Conservation (phyloP, 164 flowering plant species). For the Sextonia rubra region DNA sequence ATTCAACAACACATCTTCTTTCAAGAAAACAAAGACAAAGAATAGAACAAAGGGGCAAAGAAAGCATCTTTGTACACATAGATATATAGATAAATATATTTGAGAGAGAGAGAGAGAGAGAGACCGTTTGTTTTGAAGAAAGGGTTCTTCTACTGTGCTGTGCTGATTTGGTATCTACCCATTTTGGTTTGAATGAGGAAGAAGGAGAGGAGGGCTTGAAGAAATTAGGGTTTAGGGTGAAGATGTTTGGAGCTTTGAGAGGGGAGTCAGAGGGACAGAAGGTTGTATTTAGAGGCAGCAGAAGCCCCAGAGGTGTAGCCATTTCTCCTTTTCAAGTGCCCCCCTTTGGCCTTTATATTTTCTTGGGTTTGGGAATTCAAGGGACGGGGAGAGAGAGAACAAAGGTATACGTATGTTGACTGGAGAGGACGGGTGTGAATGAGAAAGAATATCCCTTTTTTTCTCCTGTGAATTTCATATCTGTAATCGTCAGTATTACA, state of each 20-base stretch:
- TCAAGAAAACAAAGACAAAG: background rate
- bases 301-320: slow-evolving; percentile 15
- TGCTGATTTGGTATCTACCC: background rate
- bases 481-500: too few relatives aligned
- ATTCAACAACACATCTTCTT: background rate
- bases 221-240: slow-evolving; percentile 1
- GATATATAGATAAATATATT: background rate
- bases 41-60: background rate
- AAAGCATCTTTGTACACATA: background rate
- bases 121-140: slow-evolving; percentile 27
- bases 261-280: slow-evolving; percentile 11
- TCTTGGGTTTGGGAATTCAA: too few relatives aligned
- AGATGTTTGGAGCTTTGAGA: slow-evolving; percentile 6
- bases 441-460: too few relatives aligned
- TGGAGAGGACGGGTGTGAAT: too few relatives aligned
- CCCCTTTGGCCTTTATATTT: background rate
- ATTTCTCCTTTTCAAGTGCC: background rate
- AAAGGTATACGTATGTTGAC: too few relatives aligned
- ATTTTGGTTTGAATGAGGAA: slow-evolving; percentile 5
- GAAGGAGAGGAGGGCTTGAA: slow-evolving; percentile 8
- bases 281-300: slow-evolving; percentile 17
- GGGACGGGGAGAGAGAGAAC: too few relatives aligned
- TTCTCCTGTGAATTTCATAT: too few relatives aligned
- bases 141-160: background rate
- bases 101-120: background rate